Base-by-base conservation (phyloP, 2,329 filamentous ascomycete genomes). In the Ascochyta lentis region DNA sequence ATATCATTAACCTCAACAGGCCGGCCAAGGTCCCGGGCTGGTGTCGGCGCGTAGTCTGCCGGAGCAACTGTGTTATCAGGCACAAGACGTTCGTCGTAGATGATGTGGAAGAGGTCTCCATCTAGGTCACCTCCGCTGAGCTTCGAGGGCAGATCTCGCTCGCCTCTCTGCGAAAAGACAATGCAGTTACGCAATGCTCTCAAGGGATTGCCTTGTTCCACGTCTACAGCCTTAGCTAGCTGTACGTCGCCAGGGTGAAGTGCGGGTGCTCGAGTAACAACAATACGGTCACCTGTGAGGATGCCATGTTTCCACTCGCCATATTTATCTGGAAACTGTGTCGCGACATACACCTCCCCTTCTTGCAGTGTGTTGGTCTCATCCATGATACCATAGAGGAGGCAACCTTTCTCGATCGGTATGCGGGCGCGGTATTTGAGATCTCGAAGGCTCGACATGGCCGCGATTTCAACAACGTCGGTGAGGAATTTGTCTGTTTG, bases 241-340 rank as follows among this genome's bases (percentile, higher is more conserved):
- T 93, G 91, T 1, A 96, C 82, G 67, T 96, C 92, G 0, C 92
- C 92, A 0, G 91, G 90, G 67, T 96, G 89, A 41, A 96, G 79
- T 0, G 91, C 90, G 0, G 92, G 92, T 1, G 89, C 90, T n/a
- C 91, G 83, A 0, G 91, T 92, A 23, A 96, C 81, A 0, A 92
- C 74, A 6, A 92, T 76, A 0, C 67, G 59, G 0, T 81, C 55
- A 8, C 55, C 39, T 5, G 62, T 46, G 13, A 72, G 40, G 4
- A 58, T 52, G 9, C 27, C 49, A 13, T 58, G 60, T 31, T 60
- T 56, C 31, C 42, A 22, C 7, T 57, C 54, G 2, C 63, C 65
- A n/a, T 56, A 48, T 1, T 66, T 66, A 16, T 75, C 65, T 13
- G 75, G 65, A 42, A 56, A 78, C 41, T 86, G 79, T 34, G 83